These are phyloP conservation scores for Cymbidium sinense DNA, from an alignment of 106 monocot species.

Conservation along the genomic window DNA sequence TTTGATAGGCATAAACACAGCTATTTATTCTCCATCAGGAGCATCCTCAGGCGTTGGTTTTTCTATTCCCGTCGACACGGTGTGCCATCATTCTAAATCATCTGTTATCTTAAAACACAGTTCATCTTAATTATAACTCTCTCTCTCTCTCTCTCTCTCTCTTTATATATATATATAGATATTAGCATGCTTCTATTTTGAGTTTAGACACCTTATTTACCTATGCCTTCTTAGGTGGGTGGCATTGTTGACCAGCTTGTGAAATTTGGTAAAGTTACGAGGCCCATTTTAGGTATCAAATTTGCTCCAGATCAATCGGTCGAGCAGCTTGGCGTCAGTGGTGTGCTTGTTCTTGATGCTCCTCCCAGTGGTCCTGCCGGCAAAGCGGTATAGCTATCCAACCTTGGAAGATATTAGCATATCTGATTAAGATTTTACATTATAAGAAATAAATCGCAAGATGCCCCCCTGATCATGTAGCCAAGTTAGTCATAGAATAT, in stretches of 20 bases:
- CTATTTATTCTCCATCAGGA: slow-evolving; percentile 97
- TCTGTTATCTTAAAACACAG: neutral
- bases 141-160: too few relatives aligned
- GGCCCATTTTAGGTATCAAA: slow-evolving; percentile 94
- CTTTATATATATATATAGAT: too few relatives aligned
- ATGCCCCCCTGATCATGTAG: too few relatives aligned
- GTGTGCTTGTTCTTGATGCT: slow-evolving; percentile 95
- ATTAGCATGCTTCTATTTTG: neutral
- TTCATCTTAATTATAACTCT: neutral
- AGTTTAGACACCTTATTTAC: neutral
- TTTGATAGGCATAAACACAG: slow-evolving; percentile 95
- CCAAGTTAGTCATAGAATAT: too few relatives aligned
- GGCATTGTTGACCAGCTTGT: slow-evolving; percentile 97
- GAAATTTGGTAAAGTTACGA: slow-evolving; percentile 88
- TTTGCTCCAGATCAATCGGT: slow-evolving; percentile 99
- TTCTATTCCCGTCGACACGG: slow-evolving; percentile 96
- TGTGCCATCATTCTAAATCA: slow-evolving; percentile 13
- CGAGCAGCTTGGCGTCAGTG: slow-evolving; percentile 95
- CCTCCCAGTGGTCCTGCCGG: slow-evolving; percentile 92
- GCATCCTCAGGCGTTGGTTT: slow-evolving; percentile 99
- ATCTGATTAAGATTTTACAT: neutral
- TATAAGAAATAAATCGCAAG: too few relatives aligned
- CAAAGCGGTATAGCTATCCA: slow-evolving; percentile 64
- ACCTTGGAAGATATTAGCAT: neutral
- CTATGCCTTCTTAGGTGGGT: slow-evolving; percentile 39